Evolutionary conservation across 2,329 filamentous ascomycete genomes (phyloP).

Genomic region (Sordariomycetes sp.): DNA sequence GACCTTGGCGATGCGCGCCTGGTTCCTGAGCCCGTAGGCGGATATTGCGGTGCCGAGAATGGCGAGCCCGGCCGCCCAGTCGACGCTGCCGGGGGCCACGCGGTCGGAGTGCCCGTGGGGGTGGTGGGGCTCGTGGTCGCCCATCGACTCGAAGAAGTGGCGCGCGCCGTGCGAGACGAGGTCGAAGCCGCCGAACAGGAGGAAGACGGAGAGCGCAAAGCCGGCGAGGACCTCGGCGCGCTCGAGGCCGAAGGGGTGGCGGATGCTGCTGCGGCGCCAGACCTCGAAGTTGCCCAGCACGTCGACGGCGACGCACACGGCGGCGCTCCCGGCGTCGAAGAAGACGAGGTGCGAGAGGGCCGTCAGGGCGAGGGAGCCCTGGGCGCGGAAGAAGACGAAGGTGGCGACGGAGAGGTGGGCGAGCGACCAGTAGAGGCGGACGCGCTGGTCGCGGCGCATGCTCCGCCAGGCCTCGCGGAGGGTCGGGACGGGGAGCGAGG

Average conservation of each 20-base stretch:
- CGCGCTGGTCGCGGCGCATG: conserved; percentile 81
- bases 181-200: conserved; percentile 96
- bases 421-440: conserved; percentile 76
- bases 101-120: conserved; percentile 51
- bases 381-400: conserved; percentile 76
- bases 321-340: conserved; percentile 87
- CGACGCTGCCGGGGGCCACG: conserved; percentile 65
- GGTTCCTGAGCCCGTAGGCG: conserved; percentile 79
- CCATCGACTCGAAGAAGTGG: conserved; percentile 69
- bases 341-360: conserved; percentile 88
- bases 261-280: conserved; percentile 85
- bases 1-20: conserved; percentile 81
- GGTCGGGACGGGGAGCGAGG: conserved; percentile 85
- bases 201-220: conserved; percentile 89
- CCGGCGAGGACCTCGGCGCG: conserved; percentile 88
- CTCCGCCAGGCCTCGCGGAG: conserved; percentile 77
- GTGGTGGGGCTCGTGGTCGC: not conserved
- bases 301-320: conserved; percentile 85
- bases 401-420: conserved; percentile 77
- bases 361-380: conserved; percentile 81
- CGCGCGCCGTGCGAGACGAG: conserved; percentile 89
- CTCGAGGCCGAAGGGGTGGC: conserved; percentile 89
- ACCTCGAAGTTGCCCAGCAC: conserved; percentile 95
- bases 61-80: conserved; percentile 70
- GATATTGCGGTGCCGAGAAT: conserved; percentile 77